Evolutionary conservation across 78 protist species (phyloP).

Genomic region (Bodo saltans): DNA sequence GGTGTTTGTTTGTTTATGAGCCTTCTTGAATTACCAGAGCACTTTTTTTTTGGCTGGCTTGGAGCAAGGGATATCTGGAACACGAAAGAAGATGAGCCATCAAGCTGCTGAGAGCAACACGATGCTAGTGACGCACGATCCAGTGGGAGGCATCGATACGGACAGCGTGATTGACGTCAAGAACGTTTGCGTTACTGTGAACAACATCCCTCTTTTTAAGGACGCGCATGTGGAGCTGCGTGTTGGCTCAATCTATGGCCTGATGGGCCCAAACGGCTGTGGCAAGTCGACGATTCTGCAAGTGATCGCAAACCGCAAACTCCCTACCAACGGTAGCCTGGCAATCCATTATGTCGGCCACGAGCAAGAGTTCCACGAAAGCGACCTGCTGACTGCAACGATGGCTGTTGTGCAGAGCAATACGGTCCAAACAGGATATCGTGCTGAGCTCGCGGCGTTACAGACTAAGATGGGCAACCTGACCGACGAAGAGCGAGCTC

Average conservation of each 20-base stretch:
- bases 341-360: conserved; percentile 82
- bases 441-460: conserved; percentile 26
- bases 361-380: conserved; percentile 74
- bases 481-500: conserved; percentile 72
- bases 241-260: conserved; percentile 66
- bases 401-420: conserved; percentile 64
- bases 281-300: conserved; percentile 89
- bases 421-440: conserved; percentile 39
- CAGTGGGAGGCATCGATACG: neutral
- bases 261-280: conserved; percentile 85
- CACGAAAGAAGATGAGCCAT: too few relatives aligned
- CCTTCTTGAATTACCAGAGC: too few relatives aligned
- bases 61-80: too few relatives aligned
- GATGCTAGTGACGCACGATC: too few relatives aligned
- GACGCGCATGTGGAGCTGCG: conserved; percentile 5
- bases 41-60: too few relatives aligned
- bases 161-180: conserved; percentile 5
- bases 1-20: too few relatives aligned
- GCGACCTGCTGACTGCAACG: conserved; percentile 70
- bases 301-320: conserved; percentile 55
- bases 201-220: neutral
- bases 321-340: conserved; percentile 55
- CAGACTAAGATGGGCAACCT: conserved; percentile 42
- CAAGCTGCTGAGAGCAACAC: too few relatives aligned
- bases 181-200: neutral